phyloP scores from a whole-genome alignment of 495 filamentous ascomycete species.

The Xylaria flabelliformis region DNA sequence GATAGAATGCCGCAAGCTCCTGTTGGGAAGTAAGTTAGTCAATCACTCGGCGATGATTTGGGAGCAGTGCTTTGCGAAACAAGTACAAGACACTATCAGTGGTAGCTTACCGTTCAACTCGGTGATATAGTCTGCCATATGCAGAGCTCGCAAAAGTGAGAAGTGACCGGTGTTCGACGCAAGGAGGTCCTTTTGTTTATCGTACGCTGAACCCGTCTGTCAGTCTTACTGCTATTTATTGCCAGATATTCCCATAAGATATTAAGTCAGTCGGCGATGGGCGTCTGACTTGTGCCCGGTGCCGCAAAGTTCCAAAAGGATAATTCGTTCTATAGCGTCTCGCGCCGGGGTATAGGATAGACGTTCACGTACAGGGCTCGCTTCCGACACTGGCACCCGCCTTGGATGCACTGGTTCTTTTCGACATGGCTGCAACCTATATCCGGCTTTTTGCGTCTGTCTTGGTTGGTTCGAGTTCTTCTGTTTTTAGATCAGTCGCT shows the following conservation, averaged over 20 bases:
- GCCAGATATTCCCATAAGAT: background rate
- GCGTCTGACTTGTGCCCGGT: background rate
- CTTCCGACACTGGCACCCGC: slow-evolving; percentile 31
- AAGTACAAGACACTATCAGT: slow-evolving; percentile 16
- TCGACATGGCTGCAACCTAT: slow-evolving; percentile 51
- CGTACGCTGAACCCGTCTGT: slow-evolving; percentile 58
- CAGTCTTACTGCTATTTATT: background rate
- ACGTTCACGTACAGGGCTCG: slow-evolving; percentile 41
- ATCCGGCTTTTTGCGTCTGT: background rate
- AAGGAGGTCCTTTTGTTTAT: slow-evolving; percentile 88
- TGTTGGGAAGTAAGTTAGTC: slow-evolving; percentile 35
- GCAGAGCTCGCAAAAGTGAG: slow-evolving; percentile 74
- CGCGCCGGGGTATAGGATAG: background rate
- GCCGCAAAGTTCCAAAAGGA: background rate
- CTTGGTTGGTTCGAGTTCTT: background rate
- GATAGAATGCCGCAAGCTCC: slow-evolving; percentile 90
- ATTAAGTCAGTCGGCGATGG: background rate
- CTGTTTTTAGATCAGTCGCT: background rate
- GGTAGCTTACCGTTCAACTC: slow-evolving; percentile 81
- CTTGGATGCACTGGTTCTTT: slow-evolving; percentile 52
- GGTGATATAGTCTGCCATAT: slow-evolving; percentile 94
- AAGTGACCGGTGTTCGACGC: slow-evolving; percentile 76
- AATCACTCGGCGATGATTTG: background rate
- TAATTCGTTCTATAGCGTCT: background rate
- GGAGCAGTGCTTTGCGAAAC: background rate